Evolutionary conservation across 2,329 filamentous ascomycete genomes (phyloP), one percentile per base, ranked within the genome.

Genomic region (Colletotrichum sp.): DNA sequence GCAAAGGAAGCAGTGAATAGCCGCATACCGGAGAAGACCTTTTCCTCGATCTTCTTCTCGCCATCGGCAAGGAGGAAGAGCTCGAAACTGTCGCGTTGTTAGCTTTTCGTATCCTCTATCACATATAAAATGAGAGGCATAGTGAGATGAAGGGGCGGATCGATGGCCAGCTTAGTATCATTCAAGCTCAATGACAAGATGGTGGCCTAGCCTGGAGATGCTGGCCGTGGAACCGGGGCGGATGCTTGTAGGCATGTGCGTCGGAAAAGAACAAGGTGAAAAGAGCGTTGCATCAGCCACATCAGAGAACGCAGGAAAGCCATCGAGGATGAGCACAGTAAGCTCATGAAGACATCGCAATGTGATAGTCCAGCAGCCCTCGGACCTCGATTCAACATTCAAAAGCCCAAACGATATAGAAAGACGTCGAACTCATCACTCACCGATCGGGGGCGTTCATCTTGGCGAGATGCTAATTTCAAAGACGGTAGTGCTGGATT

Each of bases 11-110:
- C 18, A 57, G 32, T 13, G 55, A 66, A n/a, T 26, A 43, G 10
- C 28, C 7, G 86, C 94, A 85, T 89, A 98, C 96, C 95, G 73
- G 96, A 97, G 83, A 98, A 97, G 8, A 95, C 90, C 82, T 94
- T 94, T 86, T 96, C 93, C 76, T 96, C 94, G 74, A 98, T 95
- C 87, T 98, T 99, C 89, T 96, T 97, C 90, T 99, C 95, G 77
- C 94, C 96, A 65, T 96, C 94, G 55, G 86, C 91, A 76, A 99
- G 94, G 78, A 98, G 87, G 87, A 98, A 99, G 65, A 98, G 92
- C 89, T 99, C 97, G 88, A 98, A 98, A 83, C 97, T 99, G 74
- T 18, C 4, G 9, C 21, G 5, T 10, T 10, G 5, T 68, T 64
- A 64, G 61, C 34, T 64, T 26, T 36, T 26, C 13, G 30, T 21